Base-by-base conservation (phyloP, 257 asterid genomes). In the Leptodermis oblonga region DNA sequence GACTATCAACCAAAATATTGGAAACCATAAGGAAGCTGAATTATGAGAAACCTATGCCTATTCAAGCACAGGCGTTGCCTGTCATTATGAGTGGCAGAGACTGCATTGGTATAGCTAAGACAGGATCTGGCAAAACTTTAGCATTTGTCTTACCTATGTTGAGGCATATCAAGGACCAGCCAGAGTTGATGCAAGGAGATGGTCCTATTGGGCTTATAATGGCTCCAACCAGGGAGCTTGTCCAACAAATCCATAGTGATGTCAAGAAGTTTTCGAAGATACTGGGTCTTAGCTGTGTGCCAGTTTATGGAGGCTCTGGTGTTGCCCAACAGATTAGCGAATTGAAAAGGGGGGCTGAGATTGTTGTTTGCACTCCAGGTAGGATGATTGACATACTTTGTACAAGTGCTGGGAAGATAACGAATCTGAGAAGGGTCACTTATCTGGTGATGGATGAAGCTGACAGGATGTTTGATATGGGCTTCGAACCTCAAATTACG, bases 191-290 rank as follows among this genome's bases (percentile, higher is more conserved):
- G 84, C 75, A 96, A 25, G 97, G 96, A 70, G 97, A 91, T 56
- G 97, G 97, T 36, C 97, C 97, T 22, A 84, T 91, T 13, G 97
- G 97, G 67, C 96, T 91, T 68, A 83, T 91, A 64, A 82, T 91
- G 95, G 97, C 97, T 33, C 97, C 97, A 48, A 91, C 97, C 0
- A 81, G 96, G 77, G 97, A 91, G 82, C 97, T 91, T 59, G 97
- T 91, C 73, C 96, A 89, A 79, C 97, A 91, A 80, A 91, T 91
- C 55, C 82, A 91, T 67, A 80, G 90, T 75, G 97, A 91, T 62
- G 80, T 91, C 73, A 91, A 74, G 86, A 91, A 86, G 79, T 88
- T 89, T 28, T 41, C 97, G 0, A 91, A 87, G 84, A 88, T 65
- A 43, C 76, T 84, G 86, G 93, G 93, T 62, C 85, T 91, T 68